Evolutionary conservation across 192 early-diverging fungal genomes (phyloP).

Genomic region (Coemansia asiatica): DNA sequence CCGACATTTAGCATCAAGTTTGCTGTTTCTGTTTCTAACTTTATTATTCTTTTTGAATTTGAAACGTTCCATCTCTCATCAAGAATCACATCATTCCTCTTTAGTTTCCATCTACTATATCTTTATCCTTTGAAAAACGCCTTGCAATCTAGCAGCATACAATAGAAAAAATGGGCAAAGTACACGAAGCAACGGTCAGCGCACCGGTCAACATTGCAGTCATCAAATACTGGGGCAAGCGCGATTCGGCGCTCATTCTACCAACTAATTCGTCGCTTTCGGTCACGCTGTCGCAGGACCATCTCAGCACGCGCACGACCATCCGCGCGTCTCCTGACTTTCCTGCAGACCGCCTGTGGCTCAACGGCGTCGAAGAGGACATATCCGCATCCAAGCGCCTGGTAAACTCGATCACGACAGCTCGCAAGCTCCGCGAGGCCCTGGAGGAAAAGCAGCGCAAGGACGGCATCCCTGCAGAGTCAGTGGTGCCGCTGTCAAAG

Average conservation of each 20-base stretch:
- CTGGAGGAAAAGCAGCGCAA: conserved; percentile 58
- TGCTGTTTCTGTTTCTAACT: no score
- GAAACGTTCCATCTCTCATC: not conserved
- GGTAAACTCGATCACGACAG: conserved; percentile 76
- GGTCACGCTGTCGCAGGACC: conserved; percentile 93
- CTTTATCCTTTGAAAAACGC: not conserved
- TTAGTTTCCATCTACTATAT: not conserved
- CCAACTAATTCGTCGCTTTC: conserved; percentile 98
- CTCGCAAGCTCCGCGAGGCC: conserved; percentile 69
- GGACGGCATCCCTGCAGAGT: conserved; percentile 10
- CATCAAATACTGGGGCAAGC: conserved; percentile 99
- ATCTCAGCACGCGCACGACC: conserved; percentile 93
- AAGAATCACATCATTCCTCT: not conserved
- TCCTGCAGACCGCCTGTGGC: conserved; percentile 81
- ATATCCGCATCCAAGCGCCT: conserved; percentile 80
- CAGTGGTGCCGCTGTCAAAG: conserved; percentile 55
- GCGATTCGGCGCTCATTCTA: conserved; percentile 83
- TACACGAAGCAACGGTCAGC: conserved; percentile 75
- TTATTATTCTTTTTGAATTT: not conserved
- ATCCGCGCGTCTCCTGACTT: conserved; percentile 69
- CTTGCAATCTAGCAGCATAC: not conserved
- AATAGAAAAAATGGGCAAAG: conserved; percentile 13
- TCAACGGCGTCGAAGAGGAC: conserved; percentile 90
- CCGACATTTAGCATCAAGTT: no score
- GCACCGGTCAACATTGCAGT: conserved; percentile 99